Conservation (phyloP, 208 protist species). For the Lotmaria passim region DNA sequence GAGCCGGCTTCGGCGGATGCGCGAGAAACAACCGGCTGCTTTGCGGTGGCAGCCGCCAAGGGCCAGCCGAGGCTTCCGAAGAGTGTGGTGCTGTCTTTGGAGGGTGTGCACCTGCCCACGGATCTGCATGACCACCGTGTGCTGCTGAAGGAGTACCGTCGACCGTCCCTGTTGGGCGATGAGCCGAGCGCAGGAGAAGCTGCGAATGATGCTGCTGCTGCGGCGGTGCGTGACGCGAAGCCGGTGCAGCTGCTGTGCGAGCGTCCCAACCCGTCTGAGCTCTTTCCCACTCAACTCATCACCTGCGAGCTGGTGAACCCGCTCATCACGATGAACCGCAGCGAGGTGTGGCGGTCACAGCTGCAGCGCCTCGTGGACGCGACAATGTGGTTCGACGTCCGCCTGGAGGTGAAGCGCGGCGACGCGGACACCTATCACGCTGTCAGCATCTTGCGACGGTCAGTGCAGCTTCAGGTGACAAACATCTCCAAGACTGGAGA, state of each 20-base stretch:
- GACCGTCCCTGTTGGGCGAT: constrained; percentile 21
- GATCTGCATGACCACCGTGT: constrained; percentile 28
- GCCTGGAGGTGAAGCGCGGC: constrained; percentile 18
- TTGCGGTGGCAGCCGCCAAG: constrained; percentile 24
- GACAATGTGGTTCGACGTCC: constrained; percentile 32
- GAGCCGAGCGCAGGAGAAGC: constrained; percentile 2
- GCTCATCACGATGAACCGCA: constrained; percentile 22
- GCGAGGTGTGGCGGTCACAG: constrained; percentile 16
- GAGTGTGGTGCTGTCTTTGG: constrained; percentile 44
- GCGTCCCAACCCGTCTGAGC: constrained; percentile 34
- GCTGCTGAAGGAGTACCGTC: constrained; percentile 32
- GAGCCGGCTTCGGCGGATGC: constrained; percentile 30
- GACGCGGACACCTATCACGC: constrained; percentile 13
- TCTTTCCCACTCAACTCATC: constrained; percentile 72
- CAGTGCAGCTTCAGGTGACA: constrained; percentile 57
- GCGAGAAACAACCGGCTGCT: constrained; percentile 56
- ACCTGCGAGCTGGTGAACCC: constrained; percentile 63
- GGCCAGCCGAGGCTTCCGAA: neutral
- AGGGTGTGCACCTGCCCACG: constrained; percentile 56
- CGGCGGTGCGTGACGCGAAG: neutral
- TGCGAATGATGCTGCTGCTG: neutral
- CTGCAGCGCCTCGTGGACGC: constrained; percentile 15
- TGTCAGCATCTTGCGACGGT: constrained; percentile 42
- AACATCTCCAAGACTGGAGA: neutral
- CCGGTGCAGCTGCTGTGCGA: constrained; percentile 37